Conservation (phyloP, 192 early-diverging fungal species). For the Pilaira anomala region DNA sequence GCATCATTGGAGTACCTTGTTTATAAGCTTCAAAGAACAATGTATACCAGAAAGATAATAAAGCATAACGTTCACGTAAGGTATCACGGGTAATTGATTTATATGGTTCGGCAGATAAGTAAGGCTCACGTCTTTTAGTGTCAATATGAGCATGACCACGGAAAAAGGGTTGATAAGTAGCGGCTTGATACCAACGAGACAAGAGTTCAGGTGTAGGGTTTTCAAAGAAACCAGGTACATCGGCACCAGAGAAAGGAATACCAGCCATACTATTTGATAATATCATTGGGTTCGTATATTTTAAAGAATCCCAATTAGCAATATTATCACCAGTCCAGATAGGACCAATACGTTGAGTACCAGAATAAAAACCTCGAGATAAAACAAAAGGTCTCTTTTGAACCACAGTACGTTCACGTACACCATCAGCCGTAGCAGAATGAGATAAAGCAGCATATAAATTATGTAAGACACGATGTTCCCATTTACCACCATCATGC, state of each 20-base stretch:
- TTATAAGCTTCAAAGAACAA: conserved; percentile 77
- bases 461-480: conserved; percentile 97
- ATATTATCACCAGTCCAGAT: conserved; percentile 99
- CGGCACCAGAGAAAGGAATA: conserved; percentile 90
- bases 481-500: conserved; percentile 74
- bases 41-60: conserved; percentile 92
- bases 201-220: conserved; percentile 89
- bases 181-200: conserved; percentile 97
- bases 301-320: conserved; percentile 86
- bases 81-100: conserved; percentile 75
- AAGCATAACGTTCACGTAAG: conserved; percentile 77
- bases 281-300: conserved; percentile 82
- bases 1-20: conserved; percentile 78
- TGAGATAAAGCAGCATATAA: conserved; percentile 87
- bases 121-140: conserved; percentile 95
- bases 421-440: conserved; percentile 80
- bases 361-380: conserved; percentile 94
- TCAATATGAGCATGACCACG: conserved; percentile 97
- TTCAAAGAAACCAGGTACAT: conserved; percentile 91
- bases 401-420: conserved; percentile 56
- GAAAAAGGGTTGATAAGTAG: conserved; percentile 95
- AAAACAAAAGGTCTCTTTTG: conserved; percentile 87
- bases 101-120: conserved; percentile 87
- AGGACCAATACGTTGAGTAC: conserved; percentile 91
- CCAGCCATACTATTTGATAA: conserved; percentile 84